Conservation (phyloP, 2,329 filamentous ascomycete genomes). For the Penicillium oxalicum region DNA sequence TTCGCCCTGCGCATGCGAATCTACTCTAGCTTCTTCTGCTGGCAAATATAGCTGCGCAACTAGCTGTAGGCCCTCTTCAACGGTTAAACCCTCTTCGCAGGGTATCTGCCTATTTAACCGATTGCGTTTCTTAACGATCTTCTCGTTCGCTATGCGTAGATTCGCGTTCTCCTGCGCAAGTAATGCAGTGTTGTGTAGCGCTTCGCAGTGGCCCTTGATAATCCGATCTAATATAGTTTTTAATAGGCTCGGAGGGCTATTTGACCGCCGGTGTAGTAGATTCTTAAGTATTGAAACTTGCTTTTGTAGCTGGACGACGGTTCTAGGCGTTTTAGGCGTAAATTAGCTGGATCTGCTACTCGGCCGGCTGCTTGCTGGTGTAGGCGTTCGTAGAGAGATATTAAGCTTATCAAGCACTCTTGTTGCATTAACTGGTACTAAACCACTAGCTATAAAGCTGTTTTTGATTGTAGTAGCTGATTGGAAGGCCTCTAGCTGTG, state of each 20-base stretch:
- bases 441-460: neutral
- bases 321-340: neutral
- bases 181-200: too few species aligned
- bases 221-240: neutral
- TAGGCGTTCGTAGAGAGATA: neutral
- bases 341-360: slow-evolving; percentile 4
- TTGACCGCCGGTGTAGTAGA: neutral
- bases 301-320: neutral
- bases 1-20: too few species aligned
- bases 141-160: too few species aligned
- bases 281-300: slow-evolving; percentile 2
- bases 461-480: neutral
- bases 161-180: too few species aligned
- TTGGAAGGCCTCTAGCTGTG: neutral
- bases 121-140: neutral
- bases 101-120: neutral
- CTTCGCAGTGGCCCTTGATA: too few species aligned
- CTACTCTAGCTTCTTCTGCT: too few species aligned
- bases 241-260: neutral
- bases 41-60: too few species aligned
- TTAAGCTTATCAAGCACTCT: neutral
- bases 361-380: neutral
- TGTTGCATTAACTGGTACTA: neutral
- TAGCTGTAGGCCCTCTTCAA: too few species aligned
- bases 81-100: neutral